Conservation (phyloP, 192 early-diverging fungal species). For the Linnemannia zychae region DNA sequence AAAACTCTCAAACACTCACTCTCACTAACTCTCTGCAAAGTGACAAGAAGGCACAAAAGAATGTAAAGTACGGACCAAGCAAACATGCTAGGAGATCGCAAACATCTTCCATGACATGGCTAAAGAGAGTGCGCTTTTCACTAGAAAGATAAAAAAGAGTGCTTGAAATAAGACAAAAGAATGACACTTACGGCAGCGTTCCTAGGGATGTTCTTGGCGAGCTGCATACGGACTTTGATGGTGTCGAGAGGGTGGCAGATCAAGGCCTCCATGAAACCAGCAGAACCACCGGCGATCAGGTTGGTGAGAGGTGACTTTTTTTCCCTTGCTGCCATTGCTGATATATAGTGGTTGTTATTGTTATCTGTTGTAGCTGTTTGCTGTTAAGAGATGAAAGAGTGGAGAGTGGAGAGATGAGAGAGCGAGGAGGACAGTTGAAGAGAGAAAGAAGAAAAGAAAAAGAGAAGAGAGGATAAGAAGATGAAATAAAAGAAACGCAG, state of each 20-base stretch:
- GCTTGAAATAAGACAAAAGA: no score
- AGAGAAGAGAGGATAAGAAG: neutral
- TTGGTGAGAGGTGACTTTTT: slow-evolving; percentile 83
- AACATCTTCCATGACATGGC: no score
- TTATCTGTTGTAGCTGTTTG: neutral
- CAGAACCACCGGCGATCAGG: slow-evolving; percentile 90
- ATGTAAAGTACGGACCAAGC: neutral
- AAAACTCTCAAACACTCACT: no score
- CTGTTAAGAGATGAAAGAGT: neutral
- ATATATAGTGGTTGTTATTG: neutral
- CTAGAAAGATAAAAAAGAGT: no score
- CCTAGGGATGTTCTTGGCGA: slow-evolving; percentile 75
- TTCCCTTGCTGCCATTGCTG: slow-evolving; percentile 45
- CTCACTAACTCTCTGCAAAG: neutral
- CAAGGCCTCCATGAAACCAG: slow-evolving; percentile 90
- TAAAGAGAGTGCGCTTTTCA: no score
- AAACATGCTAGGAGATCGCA: neutral
- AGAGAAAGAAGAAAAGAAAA: slow-evolving; percentile 2
- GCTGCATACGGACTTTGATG: slow-evolving; percentile 96
- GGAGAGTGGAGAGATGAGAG: neutral
- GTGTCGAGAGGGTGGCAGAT: slow-evolving; percentile 96
- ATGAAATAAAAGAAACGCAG: neutral
- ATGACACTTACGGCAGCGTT: slow-evolving; percentile 68
- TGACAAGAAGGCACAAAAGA: neutral
- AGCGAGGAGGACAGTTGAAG: neutral